Base-by-base conservation (phyloP, 1,284 basidiomycete species). In the Melampsora occidentalis region DNA sequence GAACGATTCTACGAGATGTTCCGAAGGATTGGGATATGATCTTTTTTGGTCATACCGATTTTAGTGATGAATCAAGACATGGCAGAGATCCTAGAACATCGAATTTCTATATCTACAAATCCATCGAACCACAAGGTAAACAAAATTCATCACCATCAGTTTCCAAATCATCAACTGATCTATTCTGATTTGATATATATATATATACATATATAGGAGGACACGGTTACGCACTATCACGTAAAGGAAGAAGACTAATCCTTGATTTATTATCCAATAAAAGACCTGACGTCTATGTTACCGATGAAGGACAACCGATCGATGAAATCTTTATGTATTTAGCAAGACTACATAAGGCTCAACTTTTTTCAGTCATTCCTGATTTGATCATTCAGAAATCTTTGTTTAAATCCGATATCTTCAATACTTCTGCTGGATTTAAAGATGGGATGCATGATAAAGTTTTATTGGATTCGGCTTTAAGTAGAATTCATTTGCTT, bases 41-140 rank as follows among this genome's bases (percentile, higher is more conserved):
- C 20, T 76, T 76, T 39, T 76, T 76, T 31, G 73, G 73, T 25
- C 73, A 76, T 35, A 76, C 73, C 7, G 73, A 76, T 25, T 76
- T 76, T 53, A 69, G 73, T 46, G 31, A 76, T 46, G 73, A 76
- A 62, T 51, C 73, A 9, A 67, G 66, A 51, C 35, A 69, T 35
- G 73, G 73, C 0, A 35, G n/a, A 10, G 65, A 68, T 22, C 53
- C 65, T 0, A 28, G 46, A 22, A 76, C 73, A 7, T 68, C 48
- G 31, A 76, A 76, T 51, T 69, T 69, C 33, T 76, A 48, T 46
- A 76, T 76, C 42, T 76, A 69, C 20, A 76, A 68, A 49, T 69
- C 73, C 12, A 16, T 76, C 12, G 73, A 76, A 49, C 73, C 73
- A 14, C 73, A 76, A 76, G 73, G 73, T 76, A 14, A 20, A 57